phyloP scores from a whole-genome alignment of 2,329 filamentous ascomycete genomes.

The Triangularia verruculosa region DNA sequence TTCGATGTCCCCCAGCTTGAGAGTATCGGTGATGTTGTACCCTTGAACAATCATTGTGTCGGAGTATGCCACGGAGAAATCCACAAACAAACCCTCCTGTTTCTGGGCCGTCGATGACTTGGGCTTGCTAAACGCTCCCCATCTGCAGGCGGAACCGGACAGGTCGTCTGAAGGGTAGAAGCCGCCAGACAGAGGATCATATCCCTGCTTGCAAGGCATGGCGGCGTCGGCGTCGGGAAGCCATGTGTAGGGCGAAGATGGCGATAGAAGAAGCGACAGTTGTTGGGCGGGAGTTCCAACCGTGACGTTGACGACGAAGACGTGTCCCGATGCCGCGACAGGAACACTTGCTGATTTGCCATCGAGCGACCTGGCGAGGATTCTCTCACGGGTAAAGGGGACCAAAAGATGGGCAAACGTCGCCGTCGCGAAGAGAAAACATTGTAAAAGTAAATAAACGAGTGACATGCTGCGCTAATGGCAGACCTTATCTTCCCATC shows the following conservation, averaged over 20 bases:
- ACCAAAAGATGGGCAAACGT: slow-evolving; percentile 9
- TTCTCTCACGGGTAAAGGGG: slow-evolving; percentile 10
- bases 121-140: not conserved
- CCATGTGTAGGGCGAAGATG: slow-evolving; percentile 25
- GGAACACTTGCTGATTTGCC: not conserved
- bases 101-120: slow-evolving; percentile 10
- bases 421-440: slow-evolving; percentile 3
- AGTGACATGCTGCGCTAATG: slow-evolving; percentile 10
- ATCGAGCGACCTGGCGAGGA: not conserved
- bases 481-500: slow-evolving; percentile 7
- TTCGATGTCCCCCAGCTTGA: slow-evolving; percentile 21
- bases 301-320: slow-evolving; percentile 23
- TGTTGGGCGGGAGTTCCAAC: slow-evolving; percentile 27
- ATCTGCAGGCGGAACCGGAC: not conserved
- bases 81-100: slow-evolving; percentile 8
- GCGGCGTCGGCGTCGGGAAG: slow-evolving; percentile 20
- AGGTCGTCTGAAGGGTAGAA: not conserved
- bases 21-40: slow-evolving; percentile 24
- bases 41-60: slow-evolving; percentile 17
- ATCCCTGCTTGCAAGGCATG: not conserved
- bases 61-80: slow-evolving; percentile 14
- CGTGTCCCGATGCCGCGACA: slow-evolving; percentile 6
- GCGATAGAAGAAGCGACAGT: slow-evolving; percentile 23
- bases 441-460: slow-evolving; percentile 3
- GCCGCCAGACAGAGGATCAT: not conserved